Percentiles rank a stretch among this genome's conserved stretches.
Evolutionary conservation across 805 yeast genomes (phyloP).

Genomic region (Hemisphaericaspora nanyangensis): DNA sequence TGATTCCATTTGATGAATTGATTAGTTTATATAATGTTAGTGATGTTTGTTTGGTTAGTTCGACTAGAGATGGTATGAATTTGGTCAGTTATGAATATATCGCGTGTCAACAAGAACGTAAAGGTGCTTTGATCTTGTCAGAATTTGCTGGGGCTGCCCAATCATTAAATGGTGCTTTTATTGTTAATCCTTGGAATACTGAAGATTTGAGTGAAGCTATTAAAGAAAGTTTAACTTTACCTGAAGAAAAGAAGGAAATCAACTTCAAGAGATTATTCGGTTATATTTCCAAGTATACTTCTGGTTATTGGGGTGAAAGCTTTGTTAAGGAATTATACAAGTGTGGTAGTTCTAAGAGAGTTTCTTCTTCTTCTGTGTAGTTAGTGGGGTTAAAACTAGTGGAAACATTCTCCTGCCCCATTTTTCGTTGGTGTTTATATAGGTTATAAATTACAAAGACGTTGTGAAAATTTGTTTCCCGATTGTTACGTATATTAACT

Average conservation of each 20-base stretch:
- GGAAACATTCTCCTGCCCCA: neutral
- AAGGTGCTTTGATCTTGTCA: conserved; percentile 83
- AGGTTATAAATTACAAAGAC: too few species aligned
- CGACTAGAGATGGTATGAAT: conserved; percentile 98
- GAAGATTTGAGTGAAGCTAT: conserved; percentile 88
- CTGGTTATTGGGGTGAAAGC: conserved; percentile 95
- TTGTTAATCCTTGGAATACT: conserved; percentile 98
- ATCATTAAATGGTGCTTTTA: conserved; percentile 86
- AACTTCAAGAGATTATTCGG: conserved; percentile 82
- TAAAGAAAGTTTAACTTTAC: conserved; percentile 79
- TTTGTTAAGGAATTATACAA: conserved; percentile 82
- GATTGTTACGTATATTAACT: too few species aligned
- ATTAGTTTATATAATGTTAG: conserved; percentile 80
- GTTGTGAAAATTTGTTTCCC: too few species aligned
- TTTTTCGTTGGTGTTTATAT: conserved; percentile 8
- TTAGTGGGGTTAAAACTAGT: neutral
- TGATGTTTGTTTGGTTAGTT: conserved; percentile 88
- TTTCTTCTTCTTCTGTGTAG: neutral
- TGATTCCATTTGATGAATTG: conserved; percentile 86
- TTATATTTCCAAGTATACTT: conserved; percentile 89
- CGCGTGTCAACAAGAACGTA: conserved; percentile 84
- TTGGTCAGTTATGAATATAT: conserved; percentile 94
- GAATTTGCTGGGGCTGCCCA: conserved; percentile 99
- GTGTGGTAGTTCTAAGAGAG: conserved; percentile 8
- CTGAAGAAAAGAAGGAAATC: conserved; percentile 71